These are phyloP conservation scores for Fusarium decemcellulare DNA, from an alignment of 2,329 filamentous ascomycete genomes.

Conservation along the genomic window DNA sequence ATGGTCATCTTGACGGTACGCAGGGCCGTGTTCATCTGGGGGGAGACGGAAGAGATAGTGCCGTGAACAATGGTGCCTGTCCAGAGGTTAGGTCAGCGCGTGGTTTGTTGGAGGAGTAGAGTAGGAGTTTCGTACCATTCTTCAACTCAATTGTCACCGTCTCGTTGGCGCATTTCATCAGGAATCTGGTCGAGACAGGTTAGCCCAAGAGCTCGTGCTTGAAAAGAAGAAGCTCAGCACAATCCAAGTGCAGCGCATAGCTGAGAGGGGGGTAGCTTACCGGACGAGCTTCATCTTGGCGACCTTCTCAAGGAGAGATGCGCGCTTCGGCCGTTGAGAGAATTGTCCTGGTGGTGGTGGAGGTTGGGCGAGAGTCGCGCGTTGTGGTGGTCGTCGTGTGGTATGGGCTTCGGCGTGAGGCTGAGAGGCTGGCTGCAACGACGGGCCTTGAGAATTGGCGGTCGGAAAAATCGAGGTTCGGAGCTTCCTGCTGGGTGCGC, in stretches of 20 bases:
- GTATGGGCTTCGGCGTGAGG: slow-evolving; percentile 41
- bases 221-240: slow-evolving; percentile 38
- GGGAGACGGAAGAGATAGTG: slow-evolving; percentile 96
- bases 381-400: slow-evolving; percentile 24
- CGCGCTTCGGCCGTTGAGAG: slow-evolving; percentile 14
- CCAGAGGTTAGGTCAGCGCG: slow-evolving; percentile 27
- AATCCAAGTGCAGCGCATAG: slow-evolving; percentile 28
- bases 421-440: slow-evolving; percentile 44
- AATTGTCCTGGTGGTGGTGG: slow-evolving; percentile 18
- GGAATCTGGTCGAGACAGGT: slow-evolving; percentile 75
- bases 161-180: slow-evolving; percentile 99
- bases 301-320: slow-evolving; percentile 27
- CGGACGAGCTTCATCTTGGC: slow-evolving; percentile 95
- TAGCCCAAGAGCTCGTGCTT: slow-evolving; percentile 43
- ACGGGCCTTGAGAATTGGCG: slow-evolving; percentile 46
- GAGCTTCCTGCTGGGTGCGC: slow-evolving; percentile 27
- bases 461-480: slow-evolving; percentile 50
- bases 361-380: slow-evolving; percentile 20
- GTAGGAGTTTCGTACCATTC: slow-evolving; percentile 77
- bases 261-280: slow-evolving; percentile 66
- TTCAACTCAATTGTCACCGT: slow-evolving; percentile 99
- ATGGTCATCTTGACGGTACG: slow-evolving; percentile 97
- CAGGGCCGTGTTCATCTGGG: slow-evolving; percentile 98
- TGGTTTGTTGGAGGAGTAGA: background rate
- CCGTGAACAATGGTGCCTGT: slow-evolving; percentile 95